Base-by-base conservation (phyloP, 371 early-diverging fungal genomes). In the Mortierella sp. region DNA sequence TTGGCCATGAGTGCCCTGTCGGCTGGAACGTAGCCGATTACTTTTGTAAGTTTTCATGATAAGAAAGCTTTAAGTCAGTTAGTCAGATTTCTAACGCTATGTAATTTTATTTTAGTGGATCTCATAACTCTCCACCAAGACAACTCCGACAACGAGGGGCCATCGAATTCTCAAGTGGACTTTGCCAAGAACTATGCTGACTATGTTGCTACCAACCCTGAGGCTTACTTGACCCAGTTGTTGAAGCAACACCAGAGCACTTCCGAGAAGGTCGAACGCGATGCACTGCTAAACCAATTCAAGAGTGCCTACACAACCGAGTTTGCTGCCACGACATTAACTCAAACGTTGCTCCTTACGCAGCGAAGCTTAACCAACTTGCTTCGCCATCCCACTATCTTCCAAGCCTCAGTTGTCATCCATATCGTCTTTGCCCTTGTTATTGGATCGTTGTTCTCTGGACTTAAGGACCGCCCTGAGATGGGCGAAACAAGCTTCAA, bases 1-100 rank as follows among this genome's bases (percentile, higher is more conserved):
- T 91, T 43, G 96, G 96, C 0, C 87, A 90, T 39, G 89, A 91
- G 1, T 96, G 95, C 72, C 97, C 97, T 14, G 86, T 89, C 20
- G 95, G 95, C 0, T 96, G 93, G 86, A 97, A 97, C 76, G 93
- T 96, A 71, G 97, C 97, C 0, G 98, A 98, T 77, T 92, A 91
- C 74, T 74, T 94, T 54, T 86, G 80, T 80, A 80, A 67, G 75
- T 64, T 32, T 1, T 35, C 22, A 12, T 30, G 4, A 26, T 28
- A 18, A 26, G 39, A 30, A 43, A 14, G 18, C 3, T 37, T 14
- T 30, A 1, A n/a, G 9, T n/a, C 51, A n/a, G 51, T 43, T 47
- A 55, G 16, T 35, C 37, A 40, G 32, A 47, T 16, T 8, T 28
- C 22, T 57, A 11, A 30, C 20, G 37, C 20, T 22, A 24, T 52